Evolutionary conservation across 2,329 filamentous ascomycete genomes (phyloP), one percentile per base, ranked within the genome.

Genomic region (Xylaria sp.): DNA sequence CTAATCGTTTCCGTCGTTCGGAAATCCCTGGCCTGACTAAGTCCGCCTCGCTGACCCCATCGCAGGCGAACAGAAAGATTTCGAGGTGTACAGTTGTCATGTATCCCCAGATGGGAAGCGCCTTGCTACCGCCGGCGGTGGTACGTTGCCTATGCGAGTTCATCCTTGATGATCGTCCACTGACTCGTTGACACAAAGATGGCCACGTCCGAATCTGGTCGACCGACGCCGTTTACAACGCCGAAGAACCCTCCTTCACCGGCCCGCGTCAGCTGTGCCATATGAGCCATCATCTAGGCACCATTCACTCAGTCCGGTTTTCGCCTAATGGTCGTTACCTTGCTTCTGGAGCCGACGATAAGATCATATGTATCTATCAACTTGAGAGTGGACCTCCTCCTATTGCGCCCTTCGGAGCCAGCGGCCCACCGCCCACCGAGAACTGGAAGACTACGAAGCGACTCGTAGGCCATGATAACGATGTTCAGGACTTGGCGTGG

Each of bases 161-260:
- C 6, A 39, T 59, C 47, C 50, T 47, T 23, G 52, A 35, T 55
- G 52, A 35, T 55, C 51, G 35, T 60, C 50, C 46, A 57, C 60
- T 54, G 55, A 62, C 61, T 18, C 23, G 23, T 10, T 52, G 52
- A 65, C 47, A 66, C 23, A 58, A 59, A 89, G 94, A 99, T 80
- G 93, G 94, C 71, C 91, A 97, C 74, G 94, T 99, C 62, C 89
- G 95, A 65, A 90, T 99, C 69, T 99, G 94, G 94, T 97, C 93
- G 19, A 97, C 91, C 60, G 93, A 97, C 68, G 89, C 94, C 59
- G 91, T 99, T 71, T 88, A 91, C 73, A 90, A 91, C 68, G 88
- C 91, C 63, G 82, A 86, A 65, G 85, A 93, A 66, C 78, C 85
- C 39, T 81, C 82, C 61, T 92, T 88, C 76, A 82, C 80, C 57